Evolutionary conservation across 1,139 yeast genomes (phyloP).

Genomic region (Suhomyces yuchorum): DNA sequence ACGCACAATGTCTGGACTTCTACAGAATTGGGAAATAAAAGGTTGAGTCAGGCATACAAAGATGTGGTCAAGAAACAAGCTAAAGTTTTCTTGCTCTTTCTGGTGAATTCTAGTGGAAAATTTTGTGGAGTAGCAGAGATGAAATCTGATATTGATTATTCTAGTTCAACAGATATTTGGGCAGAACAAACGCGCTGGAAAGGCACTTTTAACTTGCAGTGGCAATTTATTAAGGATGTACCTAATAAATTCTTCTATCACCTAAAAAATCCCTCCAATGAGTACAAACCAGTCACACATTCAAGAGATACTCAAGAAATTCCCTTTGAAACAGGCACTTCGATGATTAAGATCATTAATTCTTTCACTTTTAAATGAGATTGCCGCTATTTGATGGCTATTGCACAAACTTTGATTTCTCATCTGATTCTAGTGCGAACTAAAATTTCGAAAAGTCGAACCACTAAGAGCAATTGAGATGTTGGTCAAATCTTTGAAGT

Average conservation of each 20-base stretch:
- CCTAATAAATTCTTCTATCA: constrained; percentile 50
- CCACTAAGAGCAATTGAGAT: constrained; percentile 4
- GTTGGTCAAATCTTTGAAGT: constrained; percentile 7
- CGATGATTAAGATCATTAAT: constrained; percentile 50
- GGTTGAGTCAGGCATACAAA: constrained; percentile 45
- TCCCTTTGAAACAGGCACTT: constrained; percentile 45
- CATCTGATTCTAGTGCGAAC: constrained; percentile 5
- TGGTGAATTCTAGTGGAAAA: constrained; percentile 60
- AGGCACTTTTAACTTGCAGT: constrained; percentile 53
- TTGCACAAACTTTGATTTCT: neutral
- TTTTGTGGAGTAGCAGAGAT: constrained; percentile 67
- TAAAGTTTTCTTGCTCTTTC: constrained; percentile 52
- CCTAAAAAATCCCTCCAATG: constrained; percentile 47
- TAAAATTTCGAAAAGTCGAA: constrained; percentile 5
- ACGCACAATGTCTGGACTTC: constrained; percentile 59
- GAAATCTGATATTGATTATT: constrained; percentile 42
- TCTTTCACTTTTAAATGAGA: constrained; percentile 18
- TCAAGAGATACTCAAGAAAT: constrained; percentile 65
- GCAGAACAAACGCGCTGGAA: constrained; percentile 50
- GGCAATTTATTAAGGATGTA: constrained; percentile 54
- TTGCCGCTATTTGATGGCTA: neutral
- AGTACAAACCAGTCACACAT: constrained; percentile 54
- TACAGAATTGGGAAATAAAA: constrained; percentile 56
- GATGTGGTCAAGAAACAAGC: constrained; percentile 23
- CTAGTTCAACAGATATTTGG: constrained; percentile 49